These are phyloP conservation scores for Nasturtium officinale DNA, from an alignment of 345 rosid species.

Conservation along the genomic window DNA sequence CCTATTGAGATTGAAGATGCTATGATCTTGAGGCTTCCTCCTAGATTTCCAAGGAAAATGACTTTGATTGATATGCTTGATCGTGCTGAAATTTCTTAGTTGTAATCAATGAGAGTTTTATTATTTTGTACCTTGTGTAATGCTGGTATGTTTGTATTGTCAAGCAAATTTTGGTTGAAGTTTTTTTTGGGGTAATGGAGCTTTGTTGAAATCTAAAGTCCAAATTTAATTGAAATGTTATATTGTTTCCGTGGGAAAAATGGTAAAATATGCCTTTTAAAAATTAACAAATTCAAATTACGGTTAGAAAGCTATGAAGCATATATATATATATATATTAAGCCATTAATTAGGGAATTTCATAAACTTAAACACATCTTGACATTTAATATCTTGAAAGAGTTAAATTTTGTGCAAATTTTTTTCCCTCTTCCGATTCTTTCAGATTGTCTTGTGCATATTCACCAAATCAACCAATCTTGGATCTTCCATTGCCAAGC, in stretches of 20 bases:
- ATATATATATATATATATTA: no score
- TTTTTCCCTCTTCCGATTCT: no score
- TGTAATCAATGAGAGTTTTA: background rate
- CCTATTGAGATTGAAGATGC: constrained; percentile 88
- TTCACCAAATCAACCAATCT: no score
- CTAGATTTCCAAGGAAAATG: constrained; percentile 82
- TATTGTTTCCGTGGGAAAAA: background rate
- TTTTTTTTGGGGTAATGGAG: background rate
- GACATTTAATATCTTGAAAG: no score
- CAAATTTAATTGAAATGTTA: background rate
- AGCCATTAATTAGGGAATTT: background rate
- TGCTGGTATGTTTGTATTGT: background rate
- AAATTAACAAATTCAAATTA: no score
- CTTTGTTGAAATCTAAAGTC: background rate
- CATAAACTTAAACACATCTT: background rate
- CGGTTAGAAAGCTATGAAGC: background rate
- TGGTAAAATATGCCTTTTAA: background rate
- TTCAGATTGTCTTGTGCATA: no score
- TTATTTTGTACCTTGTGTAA: background rate
- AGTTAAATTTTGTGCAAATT: no score
- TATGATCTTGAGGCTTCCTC: constrained; percentile 73
- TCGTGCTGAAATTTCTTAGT: constrained; percentile 57
- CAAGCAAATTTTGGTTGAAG: background rate
- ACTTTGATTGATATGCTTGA: constrained; percentile 80
- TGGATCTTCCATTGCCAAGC: no score